These are phyloP conservation scores for Ziziphus jujuba DNA, from an alignment of 306 rosid species.

Conservation along the genomic window DNA sequence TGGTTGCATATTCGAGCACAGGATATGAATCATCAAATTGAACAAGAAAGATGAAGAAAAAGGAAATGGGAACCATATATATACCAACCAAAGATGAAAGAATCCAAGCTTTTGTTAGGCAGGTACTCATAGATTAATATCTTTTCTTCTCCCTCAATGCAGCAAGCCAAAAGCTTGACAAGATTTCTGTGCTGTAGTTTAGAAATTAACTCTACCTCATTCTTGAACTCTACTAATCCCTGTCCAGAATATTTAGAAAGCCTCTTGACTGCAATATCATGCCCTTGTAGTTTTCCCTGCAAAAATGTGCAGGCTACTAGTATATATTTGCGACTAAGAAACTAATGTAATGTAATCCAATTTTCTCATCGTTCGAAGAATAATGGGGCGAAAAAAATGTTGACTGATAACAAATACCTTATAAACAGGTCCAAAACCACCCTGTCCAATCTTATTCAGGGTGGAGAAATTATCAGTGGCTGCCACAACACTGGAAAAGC, in stretches of 20 bases:
- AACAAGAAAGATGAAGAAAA: background rate
- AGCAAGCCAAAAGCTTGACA: constrained; percentile 30
- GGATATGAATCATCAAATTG: background rate
- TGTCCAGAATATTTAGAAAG: constrained; percentile 28
- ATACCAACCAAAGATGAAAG: constrained; percentile 33
- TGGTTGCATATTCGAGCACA: background rate
- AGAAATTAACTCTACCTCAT: constrained; percentile 30
- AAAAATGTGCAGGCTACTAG: no score
- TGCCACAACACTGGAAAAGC: constrained; percentile 13
- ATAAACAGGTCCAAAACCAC: constrained; percentile 34
- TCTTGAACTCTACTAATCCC: constrained; percentile 34
- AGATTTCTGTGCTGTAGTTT: constrained; percentile 36
- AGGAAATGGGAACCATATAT: background rate
- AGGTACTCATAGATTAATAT: constrained; percentile 35
- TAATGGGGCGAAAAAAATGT: no score
- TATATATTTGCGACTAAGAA: no score
- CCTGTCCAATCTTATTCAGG: constrained; percentile 29
- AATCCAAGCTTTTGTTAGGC: constrained; percentile 35
- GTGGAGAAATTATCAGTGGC: constrained; percentile 28
- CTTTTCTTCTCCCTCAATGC: constrained; percentile 28
- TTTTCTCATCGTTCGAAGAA: no score
- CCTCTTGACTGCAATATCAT: constrained; percentile 32
- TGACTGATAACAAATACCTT: constrained; percentile 24
- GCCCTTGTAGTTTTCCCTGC: no score
- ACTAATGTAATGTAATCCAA: no score